phyloP scores from a whole-genome alignment of 2,329 filamentous ascomycete genomes.

The Apiospora aurea region DNA sequence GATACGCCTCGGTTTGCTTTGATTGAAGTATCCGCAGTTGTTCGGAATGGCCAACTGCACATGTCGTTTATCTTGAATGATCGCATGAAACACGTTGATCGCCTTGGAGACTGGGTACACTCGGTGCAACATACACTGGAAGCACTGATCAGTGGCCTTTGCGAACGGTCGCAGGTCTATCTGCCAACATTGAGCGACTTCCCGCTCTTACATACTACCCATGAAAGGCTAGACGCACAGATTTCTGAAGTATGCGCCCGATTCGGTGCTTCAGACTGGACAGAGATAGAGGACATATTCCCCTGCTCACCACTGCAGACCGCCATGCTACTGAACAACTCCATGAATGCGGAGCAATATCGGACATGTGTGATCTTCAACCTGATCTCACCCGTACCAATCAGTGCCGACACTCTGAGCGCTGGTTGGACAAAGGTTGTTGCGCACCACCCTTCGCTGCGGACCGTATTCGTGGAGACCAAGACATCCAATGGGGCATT shows the following conservation, averaged over 20 bases:
- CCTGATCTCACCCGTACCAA: neutral
- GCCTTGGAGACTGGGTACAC: slow-evolving; percentile 23
- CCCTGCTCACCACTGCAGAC: slow-evolving; percentile 26
- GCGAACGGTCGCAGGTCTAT: neutral
- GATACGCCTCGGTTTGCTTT: slow-evolving; percentile 28
- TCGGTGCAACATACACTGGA: slow-evolving; percentile 12
- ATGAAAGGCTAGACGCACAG: slow-evolving; percentile 21
- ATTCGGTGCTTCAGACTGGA: slow-evolving; percentile 20
- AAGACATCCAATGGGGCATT: slow-evolving; percentile 21
- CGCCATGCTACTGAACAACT: slow-evolving; percentile 25
- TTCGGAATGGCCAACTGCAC: slow-evolving; percentile 26
- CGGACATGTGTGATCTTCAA: slow-evolving; percentile 26
- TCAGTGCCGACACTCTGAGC: slow-evolving; percentile 3
- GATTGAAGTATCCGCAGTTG: slow-evolving; percentile 26
- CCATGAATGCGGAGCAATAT: slow-evolving; percentile 24
- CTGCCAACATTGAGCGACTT: slow-evolving; percentile 26
- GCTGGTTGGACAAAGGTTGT: slow-evolving; percentile 22
- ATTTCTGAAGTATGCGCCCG: slow-evolving; percentile 4
- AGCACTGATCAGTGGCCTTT: slow-evolving; percentile 2
- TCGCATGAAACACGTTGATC: slow-evolving; percentile 26
- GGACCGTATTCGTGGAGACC: slow-evolving; percentile 23
- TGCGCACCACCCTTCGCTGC: slow-evolving; percentile 21
- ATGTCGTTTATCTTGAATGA: slow-evolving; percentile 28
- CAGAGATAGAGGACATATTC: slow-evolving; percentile 25
- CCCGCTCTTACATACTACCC: slow-evolving; percentile 22